Evolutionary conservation across 768 basidiomycete genomes (phyloP).

Genomic region (Agrocybe chaxingu): DNA sequence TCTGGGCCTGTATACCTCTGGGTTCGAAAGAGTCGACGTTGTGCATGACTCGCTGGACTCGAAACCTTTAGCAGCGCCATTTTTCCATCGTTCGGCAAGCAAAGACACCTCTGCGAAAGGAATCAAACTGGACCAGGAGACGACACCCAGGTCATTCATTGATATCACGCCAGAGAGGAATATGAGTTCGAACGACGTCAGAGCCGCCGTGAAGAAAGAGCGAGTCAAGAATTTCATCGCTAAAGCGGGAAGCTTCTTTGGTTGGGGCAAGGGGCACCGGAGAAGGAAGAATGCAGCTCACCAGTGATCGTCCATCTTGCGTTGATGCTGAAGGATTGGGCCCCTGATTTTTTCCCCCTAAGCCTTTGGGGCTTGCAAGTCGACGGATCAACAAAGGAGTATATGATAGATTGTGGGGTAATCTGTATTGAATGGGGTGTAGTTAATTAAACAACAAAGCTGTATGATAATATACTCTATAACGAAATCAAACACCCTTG

Average conservation of each 20-base stretch:
- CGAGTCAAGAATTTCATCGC: conserved; percentile 20
- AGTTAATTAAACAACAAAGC: background rate
- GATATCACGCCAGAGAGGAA: conserved; percentile 30
- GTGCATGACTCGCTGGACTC: too few relatives aligned
- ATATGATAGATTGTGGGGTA: too few relatives aligned
- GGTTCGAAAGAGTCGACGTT: too few relatives aligned
- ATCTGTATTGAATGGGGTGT: background rate
- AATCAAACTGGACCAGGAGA: conserved; percentile 5
- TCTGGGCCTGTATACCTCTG: background rate
- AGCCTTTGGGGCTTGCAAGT: too few relatives aligned
- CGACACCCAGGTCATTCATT: conserved; percentile 31
- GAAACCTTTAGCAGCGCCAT: background rate
- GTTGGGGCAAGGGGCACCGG: conserved; percentile 20
- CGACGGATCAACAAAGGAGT: too few relatives aligned
- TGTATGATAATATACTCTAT: background rate
- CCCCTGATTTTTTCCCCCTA: background rate
- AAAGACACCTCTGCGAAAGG: conserved; percentile 1
- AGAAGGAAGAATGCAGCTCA: background rate
- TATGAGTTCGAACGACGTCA: conserved; percentile 4
- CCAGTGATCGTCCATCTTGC: too few relatives aligned
- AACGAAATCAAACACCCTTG: too few relatives aligned
- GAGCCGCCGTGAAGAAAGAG: conserved; percentile 14
- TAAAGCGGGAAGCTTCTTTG: conserved; percentile 21
- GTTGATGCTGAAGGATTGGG: too few relatives aligned
- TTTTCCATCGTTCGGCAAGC: background rate